Evolutionary conservation across 306 rosid genomes (phyloP), one percentile per base, ranked within the genome.

Genomic region (Argentina anserina): DNA sequence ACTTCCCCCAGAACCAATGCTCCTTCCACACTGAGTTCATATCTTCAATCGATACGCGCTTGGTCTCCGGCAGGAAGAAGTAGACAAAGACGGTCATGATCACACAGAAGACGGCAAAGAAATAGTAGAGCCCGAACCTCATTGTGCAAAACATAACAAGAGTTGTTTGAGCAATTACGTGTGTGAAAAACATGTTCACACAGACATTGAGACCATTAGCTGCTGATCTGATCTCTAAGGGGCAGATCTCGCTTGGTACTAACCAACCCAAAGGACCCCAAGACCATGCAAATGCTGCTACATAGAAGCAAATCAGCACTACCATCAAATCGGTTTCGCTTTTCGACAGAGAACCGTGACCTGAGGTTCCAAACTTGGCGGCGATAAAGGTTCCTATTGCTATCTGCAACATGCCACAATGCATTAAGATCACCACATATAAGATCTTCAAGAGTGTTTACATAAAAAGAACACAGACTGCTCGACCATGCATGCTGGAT

Each of bases 181-280:
- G 86, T 1, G 89, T 89, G 73, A 80, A 74, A 1, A 82, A 11
- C 96, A 87, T 90, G 84, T 87, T 90, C 13, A 81, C 78, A 1
- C 81, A 70, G 6, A 90, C 92, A 64, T 82, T 90, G 14, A 87
- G 69, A 13, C 84, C 84, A 65, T 86, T 86, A 5, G 83, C 92
- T 3, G 96, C 90, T 0, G 92, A 78, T 59, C 96, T 72, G 55
- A 87, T 60, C 65, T 86, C 92, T 0, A 87, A 65, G 12, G 90
- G 70, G 36, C 90, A 90, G 7, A 85, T 79, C 65, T 90, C 92
- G 45, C 87, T 82, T 0, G 92, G 96, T 2, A 90, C 80, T 47
- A 87, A 76, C 96, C 90, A 90, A 15, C 88, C 89, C 21, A 90
- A 43, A 13, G 89, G 92, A 0, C 90, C 92, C 90, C 96, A 90